These are phyloP conservation scores for Fraxinus ornus DNA, from an alignment of 305 asterid genomes.

Conservation along the genomic window DNA sequence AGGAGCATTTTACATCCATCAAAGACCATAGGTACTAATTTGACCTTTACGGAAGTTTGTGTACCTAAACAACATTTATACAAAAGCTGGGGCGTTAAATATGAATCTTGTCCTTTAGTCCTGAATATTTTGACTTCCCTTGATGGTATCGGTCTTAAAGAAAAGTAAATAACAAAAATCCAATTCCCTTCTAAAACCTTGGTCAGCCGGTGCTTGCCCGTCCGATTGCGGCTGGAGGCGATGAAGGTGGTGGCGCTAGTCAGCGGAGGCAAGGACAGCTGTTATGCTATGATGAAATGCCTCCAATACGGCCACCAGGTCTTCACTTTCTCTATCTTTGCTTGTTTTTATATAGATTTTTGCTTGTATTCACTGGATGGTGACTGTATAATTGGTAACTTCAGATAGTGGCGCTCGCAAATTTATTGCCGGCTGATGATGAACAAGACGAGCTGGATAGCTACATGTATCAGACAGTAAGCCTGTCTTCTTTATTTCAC, in stretches of 20 bases:
- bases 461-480: conserved; percentile 95
- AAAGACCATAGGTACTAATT: background rate
- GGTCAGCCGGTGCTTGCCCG: conserved; percentile 9
- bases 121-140: background rate
- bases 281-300: conserved; percentile 95
- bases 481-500: background rate
- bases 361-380: background rate
- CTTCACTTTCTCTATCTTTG: background rate
- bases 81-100: background rate
- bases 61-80: background rate
- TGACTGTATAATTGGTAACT: background rate
- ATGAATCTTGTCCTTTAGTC: background rate
- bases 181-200: conserved; percentile 21
- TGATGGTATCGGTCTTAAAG: background rate
- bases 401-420: conserved; percentile 91
- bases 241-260: conserved; percentile 93
- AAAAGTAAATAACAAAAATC: background rate
- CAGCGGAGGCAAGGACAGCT: conserved; percentile 95
- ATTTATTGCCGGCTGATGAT: conserved; percentile 83
- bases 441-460: conserved; percentile 84
- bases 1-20: background rate
- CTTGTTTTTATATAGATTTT: background rate
- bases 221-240: conserved; percentile 26
- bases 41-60: background rate
- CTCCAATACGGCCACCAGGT: conserved; percentile 85